Percentiles rank a stretch among this genome's conserved stretches.
phyloP scores from a whole-genome alignment of 257 asterid genomes.

The Mentha longifolia region DNA sequence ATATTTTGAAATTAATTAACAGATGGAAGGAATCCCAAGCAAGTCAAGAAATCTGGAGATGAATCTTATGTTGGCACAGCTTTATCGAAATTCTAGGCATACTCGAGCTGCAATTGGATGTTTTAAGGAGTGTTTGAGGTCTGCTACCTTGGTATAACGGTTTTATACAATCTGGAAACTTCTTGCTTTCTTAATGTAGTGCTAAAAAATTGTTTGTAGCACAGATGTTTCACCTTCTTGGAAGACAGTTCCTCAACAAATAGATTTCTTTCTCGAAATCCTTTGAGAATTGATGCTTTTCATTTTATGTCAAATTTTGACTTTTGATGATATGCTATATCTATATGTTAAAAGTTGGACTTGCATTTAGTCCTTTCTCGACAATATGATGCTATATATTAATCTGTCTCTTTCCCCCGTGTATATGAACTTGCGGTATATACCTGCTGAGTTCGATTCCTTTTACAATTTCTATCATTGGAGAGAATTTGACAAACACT shows the following conservation, averaged over 20 bases:
- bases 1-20: slow-evolving; percentile 27
- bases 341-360: slow-evolving; percentile 14
- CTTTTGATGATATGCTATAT: neutral
- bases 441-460: slow-evolving; percentile 14
- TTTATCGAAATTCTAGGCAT: slow-evolving; percentile 87
- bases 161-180: slow-evolving; percentile 27
- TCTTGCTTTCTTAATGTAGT: slow-evolving; percentile 23
- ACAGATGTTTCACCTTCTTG: slow-evolving; percentile 9
- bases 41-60: slow-evolving; percentile 87
- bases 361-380: slow-evolving; percentile 15
- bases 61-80: slow-evolving; percentile 92
- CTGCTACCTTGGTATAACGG: slow-evolving; percentile 36
- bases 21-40: slow-evolving; percentile 97
- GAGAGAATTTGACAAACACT: slow-evolving; percentile 15
- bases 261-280: neutral
- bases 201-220: slow-evolving; percentile 1
- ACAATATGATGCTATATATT: slow-evolving; percentile 23
- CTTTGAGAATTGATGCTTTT: slow-evolving; percentile 27
- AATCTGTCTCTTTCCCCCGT: slow-evolving; percentile 15
- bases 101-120: slow-evolving; percentile 86
- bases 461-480: slow-evolving; percentile 15
- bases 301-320: slow-evolving; percentile 6
- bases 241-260: slow-evolving; percentile 9
- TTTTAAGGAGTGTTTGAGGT: slow-evolving; percentile 97
- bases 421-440: neutral